Conservation (phyloP, 176 grass and related monocot genomes). For the Zizania latifolia region DNA sequence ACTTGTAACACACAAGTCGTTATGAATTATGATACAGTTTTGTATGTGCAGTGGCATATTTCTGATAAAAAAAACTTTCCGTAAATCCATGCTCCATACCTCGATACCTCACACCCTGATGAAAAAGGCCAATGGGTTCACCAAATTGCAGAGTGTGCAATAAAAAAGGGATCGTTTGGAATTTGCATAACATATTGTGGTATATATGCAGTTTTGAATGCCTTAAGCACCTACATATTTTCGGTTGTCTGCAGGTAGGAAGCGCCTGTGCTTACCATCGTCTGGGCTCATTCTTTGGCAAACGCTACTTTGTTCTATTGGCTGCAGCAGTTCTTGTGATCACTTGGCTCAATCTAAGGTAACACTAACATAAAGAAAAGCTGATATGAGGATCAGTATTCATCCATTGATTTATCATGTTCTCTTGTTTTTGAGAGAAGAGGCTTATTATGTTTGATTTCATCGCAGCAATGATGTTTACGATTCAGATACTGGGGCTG, state of each 20-base stretch:
- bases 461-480: conserved; percentile 81
- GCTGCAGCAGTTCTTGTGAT: conserved; percentile 65
- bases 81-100: not conserved
- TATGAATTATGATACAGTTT: too few species aligned
- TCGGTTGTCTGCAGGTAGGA: conserved; percentile 48
- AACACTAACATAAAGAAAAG: not conserved
- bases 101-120: too few species aligned
- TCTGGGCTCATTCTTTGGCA: conserved; percentile 52
- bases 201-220: not conserved
- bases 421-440: not conserved
- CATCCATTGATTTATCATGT: not conserved
- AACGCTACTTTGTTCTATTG: conserved; percentile 52
- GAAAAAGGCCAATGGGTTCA: not conserved
- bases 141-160: not conserved
- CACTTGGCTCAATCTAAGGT: conserved; percentile 96
- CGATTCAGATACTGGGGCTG: conserved; percentile 75
- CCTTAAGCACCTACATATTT: not conserved
- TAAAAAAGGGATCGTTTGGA: not conserved
- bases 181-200: not conserved
- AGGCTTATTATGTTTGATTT: not conserved
- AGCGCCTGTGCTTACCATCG: conserved; percentile 57
- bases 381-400: not conserved
- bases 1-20: too few species aligned
- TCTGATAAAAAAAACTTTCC: too few species aligned
- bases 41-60: too few species aligned